phyloP scores from a whole-genome alignment of 768 basidiomycete genomes.

The Boletus speciosus region DNA sequence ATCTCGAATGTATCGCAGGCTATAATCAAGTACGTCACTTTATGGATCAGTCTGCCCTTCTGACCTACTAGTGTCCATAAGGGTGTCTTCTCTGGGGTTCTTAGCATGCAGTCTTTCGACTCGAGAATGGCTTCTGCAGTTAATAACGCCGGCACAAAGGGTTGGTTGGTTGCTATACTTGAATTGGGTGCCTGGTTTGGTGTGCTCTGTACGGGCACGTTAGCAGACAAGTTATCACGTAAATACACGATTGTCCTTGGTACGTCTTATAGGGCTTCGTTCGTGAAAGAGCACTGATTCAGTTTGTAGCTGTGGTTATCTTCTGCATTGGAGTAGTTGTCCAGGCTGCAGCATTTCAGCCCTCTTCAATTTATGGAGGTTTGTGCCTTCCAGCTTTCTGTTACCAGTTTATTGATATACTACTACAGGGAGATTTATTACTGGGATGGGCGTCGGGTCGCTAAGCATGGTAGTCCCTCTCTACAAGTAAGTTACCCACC shows the following conservation, averaged over 20 bases:
- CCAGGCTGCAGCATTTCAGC: constrained; percentile 55
- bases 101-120: constrained; percentile 54
- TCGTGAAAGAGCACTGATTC: constrained; percentile 4
- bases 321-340: constrained; percentile 75
- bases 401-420: not conserved
- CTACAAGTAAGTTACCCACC: constrained; percentile 47
- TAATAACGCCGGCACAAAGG: constrained; percentile 49
- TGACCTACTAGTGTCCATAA: constrained; percentile 20
- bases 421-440: constrained; percentile 57
- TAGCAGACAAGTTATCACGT: constrained; percentile 69
- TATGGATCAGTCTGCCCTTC: not conserved
- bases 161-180: constrained; percentile 72
- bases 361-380: constrained; percentile 67
- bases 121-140: constrained; percentile 55
- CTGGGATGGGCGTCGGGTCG: constrained; percentile 78
- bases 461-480: constrained; percentile 81
- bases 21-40: constrained; percentile 54
- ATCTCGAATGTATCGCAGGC: constrained; percentile 34
- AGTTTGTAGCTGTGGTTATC: constrained; percentile 46
- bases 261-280: constrained; percentile 19
- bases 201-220: constrained; percentile 65
- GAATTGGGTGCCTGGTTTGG: constrained; percentile 78
- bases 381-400: not conserved
- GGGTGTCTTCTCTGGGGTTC: constrained; percentile 77
- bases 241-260: constrained; percentile 69